A percentile compares a stretch with the other conserved stretches of the same genome.
phyloP scores from a whole-genome alignment of 164 flowering plant genomes.

The Nelumbo lutea region DNA sequence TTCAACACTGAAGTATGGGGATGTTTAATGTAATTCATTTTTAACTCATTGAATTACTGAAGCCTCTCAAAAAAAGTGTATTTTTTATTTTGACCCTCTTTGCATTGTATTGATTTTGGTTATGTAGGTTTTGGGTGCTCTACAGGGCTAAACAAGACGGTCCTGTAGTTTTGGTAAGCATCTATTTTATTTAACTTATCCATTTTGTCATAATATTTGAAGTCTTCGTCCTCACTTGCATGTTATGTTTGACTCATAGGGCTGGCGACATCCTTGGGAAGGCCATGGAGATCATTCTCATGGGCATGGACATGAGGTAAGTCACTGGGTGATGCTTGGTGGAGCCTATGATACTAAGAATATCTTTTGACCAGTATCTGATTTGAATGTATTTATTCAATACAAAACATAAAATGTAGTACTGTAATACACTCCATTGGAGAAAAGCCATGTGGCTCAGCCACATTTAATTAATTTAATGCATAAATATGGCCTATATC shows the following conservation, averaged over 20 bases:
- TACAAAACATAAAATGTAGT: too few relatives aligned
- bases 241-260: conserved; percentile 32
- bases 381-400: too few relatives aligned
- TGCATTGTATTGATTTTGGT: background rate
- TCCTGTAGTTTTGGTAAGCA: conserved; percentile 36
- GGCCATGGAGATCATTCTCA: conserved; percentile 72
- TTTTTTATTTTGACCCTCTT: background rate
- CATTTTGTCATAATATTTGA: background rate
- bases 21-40: too few relatives aligned
- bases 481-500: too few relatives aligned
- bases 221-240: background rate
- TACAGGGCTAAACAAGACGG: conserved; percentile 39
- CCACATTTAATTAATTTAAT: too few relatives aligned
- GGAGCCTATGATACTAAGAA: background rate
- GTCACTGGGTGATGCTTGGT: background rate
- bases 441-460: too few relatives aligned
- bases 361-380: too few relatives aligned
- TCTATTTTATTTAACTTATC: background rate
- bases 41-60: too few relatives aligned
- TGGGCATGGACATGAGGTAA: conserved; percentile 31
- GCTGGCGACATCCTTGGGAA: conserved; percentile 93
- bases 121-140: conserved; percentile 37
- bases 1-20: too few relatives aligned
- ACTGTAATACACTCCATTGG: too few relatives aligned
- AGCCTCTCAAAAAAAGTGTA: too few relatives aligned